These are phyloP conservation scores for Lenwebbia sp. DNA, from an alignment of 345 rosid genomes.

Conservation along the genomic window DNA sequence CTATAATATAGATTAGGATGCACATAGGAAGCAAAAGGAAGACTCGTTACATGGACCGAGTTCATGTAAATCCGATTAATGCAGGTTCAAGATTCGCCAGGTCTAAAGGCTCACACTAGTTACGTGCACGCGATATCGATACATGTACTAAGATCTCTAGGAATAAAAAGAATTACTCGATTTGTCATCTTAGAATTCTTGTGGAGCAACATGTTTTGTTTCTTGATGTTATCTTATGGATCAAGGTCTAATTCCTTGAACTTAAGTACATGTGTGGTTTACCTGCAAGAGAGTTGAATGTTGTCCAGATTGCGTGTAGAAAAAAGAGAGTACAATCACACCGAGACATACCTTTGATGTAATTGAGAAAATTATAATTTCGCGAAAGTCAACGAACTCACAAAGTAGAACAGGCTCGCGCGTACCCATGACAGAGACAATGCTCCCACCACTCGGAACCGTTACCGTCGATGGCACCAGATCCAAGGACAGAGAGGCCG, in stretches of 20 bases:
- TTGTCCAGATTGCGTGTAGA: background rate
- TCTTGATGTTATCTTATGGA: background rate
- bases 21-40: background rate
- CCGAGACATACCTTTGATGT: background rate
- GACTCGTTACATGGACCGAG: background rate
- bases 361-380: background rate
- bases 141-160: background rate
- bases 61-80: background rate
- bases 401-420: background rate
- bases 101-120: background rate
- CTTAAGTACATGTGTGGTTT: background rate
- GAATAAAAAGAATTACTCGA: background rate
- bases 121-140: background rate
- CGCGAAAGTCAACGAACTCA: background rate
- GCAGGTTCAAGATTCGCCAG: background rate
- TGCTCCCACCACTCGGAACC: slow-evolving; percentile 45
- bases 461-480: slow-evolving; percentile 32
- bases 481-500: slow-evolving; percentile 27
- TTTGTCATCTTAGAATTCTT: background rate
- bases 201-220: background rate
- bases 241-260: background rate
- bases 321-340: background rate
- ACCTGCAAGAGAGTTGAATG: background rate
- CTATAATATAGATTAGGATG: background rate
- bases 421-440: too few species aligned